Conservation (phyloP, 768 basidiomycete species). For the Suillus hirtellus region DNA sequence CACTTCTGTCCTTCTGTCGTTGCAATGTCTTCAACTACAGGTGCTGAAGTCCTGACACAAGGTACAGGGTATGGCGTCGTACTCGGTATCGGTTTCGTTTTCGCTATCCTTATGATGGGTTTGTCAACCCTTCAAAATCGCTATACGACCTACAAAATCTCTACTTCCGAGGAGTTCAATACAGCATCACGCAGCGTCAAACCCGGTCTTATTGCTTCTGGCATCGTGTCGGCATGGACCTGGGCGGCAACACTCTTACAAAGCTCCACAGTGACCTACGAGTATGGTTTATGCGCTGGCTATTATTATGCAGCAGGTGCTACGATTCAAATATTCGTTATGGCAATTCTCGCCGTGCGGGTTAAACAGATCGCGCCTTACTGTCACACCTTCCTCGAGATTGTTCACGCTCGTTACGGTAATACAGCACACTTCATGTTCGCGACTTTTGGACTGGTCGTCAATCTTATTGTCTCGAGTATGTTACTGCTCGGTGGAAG, state of each 20-base stretch:
- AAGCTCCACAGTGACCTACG: conserved; percentile 33
- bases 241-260: conserved; percentile 33
- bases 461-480: conserved; percentile 35
- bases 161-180: conserved; percentile 31
- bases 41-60: conserved; percentile 23
- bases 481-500: conserved; percentile 40
- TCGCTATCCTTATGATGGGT: conserved; percentile 30
- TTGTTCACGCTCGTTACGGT: conserved; percentile 33
- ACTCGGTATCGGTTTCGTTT: conserved; percentile 31
- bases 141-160: conserved; percentile 28
- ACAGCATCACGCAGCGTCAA: conserved; percentile 27
- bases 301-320: conserved; percentile 32
- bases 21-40: conserved; percentile 16
- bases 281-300: conserved; percentile 26
- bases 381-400: conserved; percentile 39
- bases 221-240: conserved; percentile 32
- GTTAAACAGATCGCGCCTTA: conserved; percentile 37
- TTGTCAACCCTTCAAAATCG: conserved; percentile 27
- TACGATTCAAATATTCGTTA: conserved; percentile 29
- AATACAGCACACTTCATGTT: conserved; percentile 30
- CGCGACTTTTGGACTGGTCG: conserved; percentile 24
- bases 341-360: conserved; percentile 27
- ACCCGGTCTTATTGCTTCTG: conserved; percentile 20
- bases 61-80: conserved; percentile 32
- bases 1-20: conserved; percentile 1